These are phyloP conservation scores for Linnemannia hyalina DNA, from an alignment of 192 early-diverging fungal genomes.

Conservation along the genomic window DNA sequence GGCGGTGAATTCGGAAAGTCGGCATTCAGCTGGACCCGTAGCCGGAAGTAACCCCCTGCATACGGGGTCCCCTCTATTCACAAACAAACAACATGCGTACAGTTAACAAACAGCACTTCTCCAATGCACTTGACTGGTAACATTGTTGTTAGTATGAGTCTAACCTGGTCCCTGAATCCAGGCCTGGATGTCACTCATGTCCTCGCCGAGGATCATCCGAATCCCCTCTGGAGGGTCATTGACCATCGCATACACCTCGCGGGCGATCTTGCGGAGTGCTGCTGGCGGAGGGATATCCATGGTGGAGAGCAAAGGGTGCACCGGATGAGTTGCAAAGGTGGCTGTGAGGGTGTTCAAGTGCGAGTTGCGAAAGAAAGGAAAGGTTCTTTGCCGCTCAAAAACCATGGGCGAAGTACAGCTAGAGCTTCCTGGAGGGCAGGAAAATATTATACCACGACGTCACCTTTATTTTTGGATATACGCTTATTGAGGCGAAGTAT, in stretches of 20 bases:
- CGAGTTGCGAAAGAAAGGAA: not conserved
- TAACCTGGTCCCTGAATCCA: constrained; percentile 84
- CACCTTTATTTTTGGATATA: too few relatives aligned
- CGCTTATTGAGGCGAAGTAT: too few relatives aligned
- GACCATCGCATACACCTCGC: constrained; percentile 70
- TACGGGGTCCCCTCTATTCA: constrained; percentile 84
- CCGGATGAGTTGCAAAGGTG: not conserved
- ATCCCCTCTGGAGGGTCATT: constrained; percentile 87
- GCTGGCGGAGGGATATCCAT: constrained; percentile 60
- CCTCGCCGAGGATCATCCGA: constrained; percentile 76
- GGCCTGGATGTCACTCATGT: constrained; percentile 86
- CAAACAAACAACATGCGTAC: too few relatives aligned
- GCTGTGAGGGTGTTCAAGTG: not conserved
- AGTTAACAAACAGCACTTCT: not conserved
- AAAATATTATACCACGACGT: too few relatives aligned
- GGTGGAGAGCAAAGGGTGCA: not conserved
- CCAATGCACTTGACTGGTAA: not conserved
- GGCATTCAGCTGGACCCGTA: constrained; percentile 76
- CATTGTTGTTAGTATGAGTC: not conserved
- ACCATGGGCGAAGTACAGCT: not conserved
- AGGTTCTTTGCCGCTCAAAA: not conserved
- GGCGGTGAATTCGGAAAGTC: constrained; percentile 90
- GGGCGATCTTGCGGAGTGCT: constrained; percentile 66
- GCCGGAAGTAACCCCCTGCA: constrained; percentile 80
- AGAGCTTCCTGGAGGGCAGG: too few relatives aligned